Evolutionary conservation across 192 early-diverging fungal genomes (phyloP), one percentile per base, ranked within the genome.

Genomic region (Phlyctochytrium planicorne): DNA sequence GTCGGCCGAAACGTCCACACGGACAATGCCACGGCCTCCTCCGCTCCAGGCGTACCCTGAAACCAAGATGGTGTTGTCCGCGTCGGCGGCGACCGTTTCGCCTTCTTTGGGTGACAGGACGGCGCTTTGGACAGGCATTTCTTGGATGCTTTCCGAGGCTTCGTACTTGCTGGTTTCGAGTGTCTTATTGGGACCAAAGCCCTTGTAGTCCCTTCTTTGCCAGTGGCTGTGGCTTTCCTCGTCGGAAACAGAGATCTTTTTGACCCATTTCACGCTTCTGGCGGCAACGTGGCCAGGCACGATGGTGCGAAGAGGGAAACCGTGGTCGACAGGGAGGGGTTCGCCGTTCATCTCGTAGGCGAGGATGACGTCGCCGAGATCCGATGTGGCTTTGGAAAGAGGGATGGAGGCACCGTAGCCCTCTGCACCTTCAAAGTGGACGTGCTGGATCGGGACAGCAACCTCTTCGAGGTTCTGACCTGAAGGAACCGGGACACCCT

Each of bases 271-370:
- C 71, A 95, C 88, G 66, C 79, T 88, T 34, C 95, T 84, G 0
- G 93, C 95, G 20, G 93, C 95, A 34, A 97, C 94, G 64, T 86
- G 79, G 1, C 95, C 95, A 27, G 94, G 94, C 2, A 95, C 87
- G 35, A 97, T 85, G n/a, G 89, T 83, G 17, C 95, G 91, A 10
- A 93, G 66, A 1, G 95, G 95, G 67, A 79, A 91, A 2, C 95
- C 93, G 75, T 97, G 95, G 59, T 83, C 76, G 50, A 36, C 60
- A 2, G 75, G 72, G 24, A 75, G 32, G 2, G 59, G 52, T 30
- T 76, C 68, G 34, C 76, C 73, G 63, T 76, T 78, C 83, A 91
- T 89, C 72, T 90, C 85, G 70, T 87, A 89, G 17, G 90, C 88
- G 16, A 91, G 59, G 23, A 91, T 57, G n/a, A 90, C 89, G 66